phyloP scores from a whole-genome alignment of 495 filamentous ascomycete species.

The Penicillium ochrochloron region DNA sequence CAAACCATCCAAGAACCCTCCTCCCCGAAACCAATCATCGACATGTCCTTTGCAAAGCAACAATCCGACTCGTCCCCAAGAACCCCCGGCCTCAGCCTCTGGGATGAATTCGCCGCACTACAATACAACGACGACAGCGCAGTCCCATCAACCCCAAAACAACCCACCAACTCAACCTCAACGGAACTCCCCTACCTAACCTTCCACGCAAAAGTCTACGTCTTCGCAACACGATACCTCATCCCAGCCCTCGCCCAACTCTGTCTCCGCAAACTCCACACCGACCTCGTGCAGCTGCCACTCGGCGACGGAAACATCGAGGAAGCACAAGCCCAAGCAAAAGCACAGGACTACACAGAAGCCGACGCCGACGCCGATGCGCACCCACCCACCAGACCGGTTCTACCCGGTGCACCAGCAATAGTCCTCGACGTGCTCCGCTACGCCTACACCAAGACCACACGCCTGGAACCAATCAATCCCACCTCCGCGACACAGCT shows the following conservation, averaged over 20 bases:
- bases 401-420: slow-evolving; percentile 32
- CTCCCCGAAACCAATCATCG: slow-evolving; percentile 21
- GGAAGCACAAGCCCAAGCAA: no score
- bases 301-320: slow-evolving; percentile 22
- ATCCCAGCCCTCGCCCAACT: slow-evolving; percentile 51
- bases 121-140: slow-evolving; percentile 38
- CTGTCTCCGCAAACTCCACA: slow-evolving; percentile 49
- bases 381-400: slow-evolving; percentile 15
- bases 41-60: slow-evolving; percentile 50
- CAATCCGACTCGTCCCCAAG: slow-evolving; percentile 37
- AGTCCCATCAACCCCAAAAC: slow-evolving; percentile 11
- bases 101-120: slow-evolving; percentile 47
- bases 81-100: slow-evolving; percentile 42
- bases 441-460: slow-evolving; percentile 50
- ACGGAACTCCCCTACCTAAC: slow-evolving; percentile 45
- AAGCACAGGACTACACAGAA: not conserved
- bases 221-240: slow-evolving; percentile 51
- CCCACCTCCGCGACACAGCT: slow-evolving; percentile 50
- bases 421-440: slow-evolving; percentile 49
- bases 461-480: slow-evolving; percentile 48
- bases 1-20: not conserved
- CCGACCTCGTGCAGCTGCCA: slow-evolving; percentile 39
- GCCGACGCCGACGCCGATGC: slow-evolving; percentile 19
- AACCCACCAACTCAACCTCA: slow-evolving; percentile 5
- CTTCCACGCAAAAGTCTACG: slow-evolving; percentile 54